Evolutionary conservation across 169 alveolate species (phyloP), one percentile per base, ranked within the genome.

Genomic region (Eimeria mitis): DNA sequence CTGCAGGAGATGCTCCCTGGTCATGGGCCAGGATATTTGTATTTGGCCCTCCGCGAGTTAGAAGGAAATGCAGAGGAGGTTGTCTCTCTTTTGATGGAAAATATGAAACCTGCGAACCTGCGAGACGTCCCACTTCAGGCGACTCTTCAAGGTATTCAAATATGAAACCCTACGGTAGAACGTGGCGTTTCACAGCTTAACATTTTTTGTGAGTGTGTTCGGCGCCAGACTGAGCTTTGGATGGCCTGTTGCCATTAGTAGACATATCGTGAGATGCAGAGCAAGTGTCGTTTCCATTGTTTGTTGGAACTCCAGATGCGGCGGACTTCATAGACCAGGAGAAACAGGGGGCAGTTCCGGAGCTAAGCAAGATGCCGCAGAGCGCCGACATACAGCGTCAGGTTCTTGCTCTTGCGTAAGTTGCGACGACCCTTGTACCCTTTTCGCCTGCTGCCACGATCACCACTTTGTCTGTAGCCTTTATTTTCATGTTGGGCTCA

Each of bases 371-470:
- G 47, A 40, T 28, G 34, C 47, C 79, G 34, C 52, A 40, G 42
- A 63, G 92, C 81, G 59, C 81, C 52, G 92, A 85, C 79, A 16
- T 85, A 23, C 31, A 85, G 81, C 78, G 92, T 4, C 76, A 44
- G 70, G 70, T 59, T n/a, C 81, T 85, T 85, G 92, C 92, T 85
- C 92, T 85, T 34, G 92, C 92, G 92, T 85, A 63, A 23, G 92
- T 56, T 85, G 75, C 49, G 44, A n/a, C 23, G 9, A 40, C 19
- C 65, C 59, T 76, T 14, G 84, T 75, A 9, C 37, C 34, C 61
- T 25, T 42, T 68, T 31, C 44, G 9, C 42, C 4, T 37, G n/a
- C 42, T 44, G 34, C 19, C 84, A 75, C 31, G 40, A 23, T 4
- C 52, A 44, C 0, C 52, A 40, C 59, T 75, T 42, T 75, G 13